Percentiles rank a stretch among this genome's conserved stretches.
Conservation (phyloP, 305 asterid genomes). For the Rubia peregrina region DNA sequence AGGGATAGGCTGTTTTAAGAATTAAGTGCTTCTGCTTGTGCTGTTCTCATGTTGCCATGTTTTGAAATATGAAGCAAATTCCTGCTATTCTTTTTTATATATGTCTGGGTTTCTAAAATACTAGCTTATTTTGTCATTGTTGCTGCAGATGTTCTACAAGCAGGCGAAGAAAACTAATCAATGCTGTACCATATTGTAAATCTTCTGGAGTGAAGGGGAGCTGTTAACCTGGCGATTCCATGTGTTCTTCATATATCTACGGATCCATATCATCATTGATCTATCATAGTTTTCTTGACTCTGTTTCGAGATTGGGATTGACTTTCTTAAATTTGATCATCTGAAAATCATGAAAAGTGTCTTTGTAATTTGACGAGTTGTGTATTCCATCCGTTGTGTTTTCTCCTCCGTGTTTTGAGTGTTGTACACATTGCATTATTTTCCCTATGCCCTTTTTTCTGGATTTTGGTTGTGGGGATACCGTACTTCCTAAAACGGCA, state of each 20-base stretch:
- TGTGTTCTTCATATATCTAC: constrained; percentile 14
- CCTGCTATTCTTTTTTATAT: not conserved
- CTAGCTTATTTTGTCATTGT: constrained; percentile 13
- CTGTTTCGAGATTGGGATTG: not conserved
- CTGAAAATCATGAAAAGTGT: not conserved
- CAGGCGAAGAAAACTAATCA: constrained; percentile 92
- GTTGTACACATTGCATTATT: not conserved
- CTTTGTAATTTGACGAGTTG: constrained; percentile 1
- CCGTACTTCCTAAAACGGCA: too few relatives aligned
- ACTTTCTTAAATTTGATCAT: not conserved
- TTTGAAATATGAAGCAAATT: not conserved
- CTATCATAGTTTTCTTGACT: not conserved
- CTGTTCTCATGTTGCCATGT: not conserved
- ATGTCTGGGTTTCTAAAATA: not conserved
- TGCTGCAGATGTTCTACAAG: constrained; percentile 91
- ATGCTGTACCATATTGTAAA: constrained; percentile 75
- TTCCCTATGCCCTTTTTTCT: not conserved
- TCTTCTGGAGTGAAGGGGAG: constrained; percentile 10
- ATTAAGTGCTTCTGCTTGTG: not conserved
- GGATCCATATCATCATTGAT: not conserved
- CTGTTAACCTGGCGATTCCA: constrained; percentile 15
- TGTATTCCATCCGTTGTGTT: constrained; percentile 2
- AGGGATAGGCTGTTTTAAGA: not conserved
- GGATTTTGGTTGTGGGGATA: not conserved
- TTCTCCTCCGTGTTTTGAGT: not conserved